phyloP scores from a whole-genome alignment of 1,284 basidiomycete species.

The Xerocomus amazonicus region DNA sequence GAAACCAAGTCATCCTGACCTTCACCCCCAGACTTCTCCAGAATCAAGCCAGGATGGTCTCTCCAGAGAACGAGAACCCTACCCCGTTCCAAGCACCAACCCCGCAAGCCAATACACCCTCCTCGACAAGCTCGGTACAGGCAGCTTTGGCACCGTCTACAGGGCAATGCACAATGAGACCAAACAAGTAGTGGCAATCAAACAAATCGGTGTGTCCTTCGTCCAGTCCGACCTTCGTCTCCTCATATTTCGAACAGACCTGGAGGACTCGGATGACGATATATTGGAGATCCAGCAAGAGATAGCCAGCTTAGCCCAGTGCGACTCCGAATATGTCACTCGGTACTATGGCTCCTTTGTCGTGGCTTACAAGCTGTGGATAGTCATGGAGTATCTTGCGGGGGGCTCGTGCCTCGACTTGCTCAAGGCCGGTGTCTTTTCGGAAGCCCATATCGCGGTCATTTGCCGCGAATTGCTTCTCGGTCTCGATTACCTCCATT shows the following conservation, averaged over 20 bases:
- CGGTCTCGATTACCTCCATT: constrained; percentile 95
- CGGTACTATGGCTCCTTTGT: constrained; percentile 97
- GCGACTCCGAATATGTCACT: constrained; percentile 95
- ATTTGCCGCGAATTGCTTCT: constrained; percentile 90
- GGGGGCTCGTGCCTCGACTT: constrained; percentile 98
- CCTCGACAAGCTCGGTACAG: constrained; percentile 95
- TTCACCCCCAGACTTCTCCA: constrained; percentile 50
- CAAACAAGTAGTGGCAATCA: constrained; percentile 93
- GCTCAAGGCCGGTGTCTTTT: constrained; percentile 86
- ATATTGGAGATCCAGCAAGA: constrained; percentile 98
- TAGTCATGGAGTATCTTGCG: constrained; percentile 98
- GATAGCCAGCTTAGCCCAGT: constrained; percentile 92
- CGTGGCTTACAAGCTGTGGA: constrained; percentile 96
- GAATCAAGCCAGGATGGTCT: constrained; percentile 37
- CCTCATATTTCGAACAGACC: constrained; percentile 43
- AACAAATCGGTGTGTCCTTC: constrained; percentile 81
- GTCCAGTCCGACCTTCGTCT: constrained; percentile 3
- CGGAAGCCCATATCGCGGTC: constrained; percentile 91
- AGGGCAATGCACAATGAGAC: constrained; percentile 95
- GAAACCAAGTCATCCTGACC: constrained; percentile 42
- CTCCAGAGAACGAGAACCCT: constrained; percentile 60
- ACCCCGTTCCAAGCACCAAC: constrained; percentile 69
- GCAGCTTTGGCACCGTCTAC: constrained; percentile 95
- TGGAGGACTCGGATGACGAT: constrained; percentile 91
- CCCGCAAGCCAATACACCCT: constrained; percentile 88